These are phyloP conservation scores for Catenaria anguillulae DNA, from an alignment of 371 early-diverging fungal species.

Conservation along the genomic window DNA sequence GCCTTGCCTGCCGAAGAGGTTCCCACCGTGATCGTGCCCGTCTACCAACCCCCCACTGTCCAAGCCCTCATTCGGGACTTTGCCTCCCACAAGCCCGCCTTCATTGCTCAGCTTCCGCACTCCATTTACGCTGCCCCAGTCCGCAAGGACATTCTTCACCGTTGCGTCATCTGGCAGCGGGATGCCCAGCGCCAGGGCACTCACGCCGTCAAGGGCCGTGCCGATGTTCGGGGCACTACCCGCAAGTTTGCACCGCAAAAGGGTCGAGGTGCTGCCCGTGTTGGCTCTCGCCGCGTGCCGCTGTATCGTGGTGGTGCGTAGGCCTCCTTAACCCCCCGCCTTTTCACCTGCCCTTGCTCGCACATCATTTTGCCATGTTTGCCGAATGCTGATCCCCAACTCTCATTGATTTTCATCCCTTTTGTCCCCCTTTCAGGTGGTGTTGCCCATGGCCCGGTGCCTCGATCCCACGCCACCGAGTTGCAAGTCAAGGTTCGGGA, in stretches of 20 bases:
- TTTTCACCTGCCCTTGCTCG: too few relatives aligned
- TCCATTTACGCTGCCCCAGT: slow-evolving; percentile 64
- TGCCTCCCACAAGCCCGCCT: slow-evolving; percentile 51
- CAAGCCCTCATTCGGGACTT: slow-evolving; percentile 75
- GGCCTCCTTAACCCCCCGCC: too few relatives aligned
- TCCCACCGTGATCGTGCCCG: too few relatives aligned
- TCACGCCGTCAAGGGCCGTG: slow-evolving; percentile 56
- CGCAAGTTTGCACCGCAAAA: slow-evolving; percentile 74
- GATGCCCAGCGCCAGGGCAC: slow-evolving; percentile 74
- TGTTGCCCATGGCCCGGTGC: slow-evolving; percentile 73
- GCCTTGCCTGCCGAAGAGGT: too few relatives aligned
- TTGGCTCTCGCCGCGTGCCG: slow-evolving; percentile 70
- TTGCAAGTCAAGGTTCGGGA: slow-evolving; percentile 73
- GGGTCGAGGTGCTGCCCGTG: slow-evolving; percentile 81
- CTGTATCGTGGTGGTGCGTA: slow-evolving; percentile 73
- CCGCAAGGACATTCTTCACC: slow-evolving; percentile 70
- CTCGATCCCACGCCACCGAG: slow-evolving; percentile 63
- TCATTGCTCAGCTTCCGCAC: slow-evolving; percentile 54
- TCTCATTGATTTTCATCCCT: too few relatives aligned
- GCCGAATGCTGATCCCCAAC: too few relatives aligned
- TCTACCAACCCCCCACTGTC: slow-evolving; percentile 21
- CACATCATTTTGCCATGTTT: too few relatives aligned
- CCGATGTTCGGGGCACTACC: slow-evolving; percentile 71
- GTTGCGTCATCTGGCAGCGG: slow-evolving; percentile 73
- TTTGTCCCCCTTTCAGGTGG: too few relatives aligned